Conservation (phyloP, 768 basidiomycete species). For the Clitopilus hobsonii region DNA sequence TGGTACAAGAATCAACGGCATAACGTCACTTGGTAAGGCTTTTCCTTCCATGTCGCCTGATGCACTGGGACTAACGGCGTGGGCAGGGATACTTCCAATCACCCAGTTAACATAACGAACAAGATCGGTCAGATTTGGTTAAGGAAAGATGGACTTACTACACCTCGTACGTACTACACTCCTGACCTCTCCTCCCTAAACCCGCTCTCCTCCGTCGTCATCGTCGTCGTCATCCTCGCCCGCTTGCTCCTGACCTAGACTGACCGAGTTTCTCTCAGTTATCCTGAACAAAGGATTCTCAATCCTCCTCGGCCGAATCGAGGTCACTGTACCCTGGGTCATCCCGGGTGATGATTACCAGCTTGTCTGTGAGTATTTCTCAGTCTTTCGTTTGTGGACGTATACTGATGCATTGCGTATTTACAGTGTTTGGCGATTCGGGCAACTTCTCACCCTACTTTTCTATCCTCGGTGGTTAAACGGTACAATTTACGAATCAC, state of each 20-base stretch:
- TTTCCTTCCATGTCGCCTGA: constrained; percentile 9
- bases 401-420: too few species aligned
- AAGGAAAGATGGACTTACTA: constrained; percentile 21
- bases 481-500: not conserved
- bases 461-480: constrained; percentile 14
- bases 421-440: constrained; percentile 47
- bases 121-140: constrained; percentile 26
- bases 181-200: not conserved
- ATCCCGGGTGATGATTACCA: constrained; percentile 16
- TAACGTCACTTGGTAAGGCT: constrained; percentile 33
- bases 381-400: too few species aligned
- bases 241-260: too few species aligned
- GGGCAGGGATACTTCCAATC: constrained; percentile 21
- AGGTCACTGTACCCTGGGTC: constrained; percentile 21
- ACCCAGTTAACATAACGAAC: constrained; percentile 35
- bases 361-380: constrained; percentile 18
- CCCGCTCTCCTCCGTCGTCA: not conserved
- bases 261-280: constrained; percentile 10
- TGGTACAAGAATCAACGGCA: constrained; percentile 33
- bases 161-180: constrained; percentile 11
- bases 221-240: too few species aligned
- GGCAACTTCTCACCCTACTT: constrained; percentile 33
- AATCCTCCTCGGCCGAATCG: constrained; percentile 19
- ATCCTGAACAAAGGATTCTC: constrained; percentile 18
- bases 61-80: not conserved